These are phyloP conservation scores for Entomophthora muscae DNA, from an alignment of 371 early-diverging fungal species.

Conservation along the genomic window DNA sequence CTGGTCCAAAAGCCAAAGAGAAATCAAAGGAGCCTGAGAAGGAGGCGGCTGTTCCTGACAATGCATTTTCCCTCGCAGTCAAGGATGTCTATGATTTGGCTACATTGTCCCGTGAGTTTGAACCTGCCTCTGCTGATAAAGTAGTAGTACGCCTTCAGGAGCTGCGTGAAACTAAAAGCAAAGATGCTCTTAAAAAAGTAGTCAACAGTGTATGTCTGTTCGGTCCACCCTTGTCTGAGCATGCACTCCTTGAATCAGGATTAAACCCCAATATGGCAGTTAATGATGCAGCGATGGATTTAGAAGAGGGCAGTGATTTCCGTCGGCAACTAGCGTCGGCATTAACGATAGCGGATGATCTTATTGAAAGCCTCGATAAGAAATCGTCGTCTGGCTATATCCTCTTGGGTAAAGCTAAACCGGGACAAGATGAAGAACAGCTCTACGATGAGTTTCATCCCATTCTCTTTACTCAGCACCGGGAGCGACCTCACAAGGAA, in stretches of 20 bases:
- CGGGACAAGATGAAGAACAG: background rate
- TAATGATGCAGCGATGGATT: slow-evolving; percentile 18
- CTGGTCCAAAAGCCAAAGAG: background rate
- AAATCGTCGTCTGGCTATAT: slow-evolving; percentile 35
- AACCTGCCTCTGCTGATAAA: slow-evolving; percentile 31
- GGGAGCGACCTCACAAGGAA: slow-evolving; percentile 25
- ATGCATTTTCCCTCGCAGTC: slow-evolving; percentile 40
- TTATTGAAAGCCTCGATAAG: slow-evolving; percentile 27
- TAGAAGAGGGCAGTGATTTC: slow-evolving; percentile 15
- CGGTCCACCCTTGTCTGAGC: slow-evolving; percentile 80
- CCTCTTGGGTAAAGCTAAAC: slow-evolving; percentile 13
- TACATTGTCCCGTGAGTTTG: slow-evolving; percentile 31
- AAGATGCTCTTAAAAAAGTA: slow-evolving; percentile 53
- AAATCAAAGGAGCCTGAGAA: background rate
- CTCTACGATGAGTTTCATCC: slow-evolving; percentile 84
- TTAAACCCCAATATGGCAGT: slow-evolving; percentile 46
- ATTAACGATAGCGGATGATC: slow-evolving; percentile 32
- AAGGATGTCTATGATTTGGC: slow-evolving; percentile 53
- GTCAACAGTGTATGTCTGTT: slow-evolving; percentile 49
- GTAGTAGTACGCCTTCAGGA: background rate
- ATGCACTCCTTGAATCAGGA: slow-evolving; percentile 48
- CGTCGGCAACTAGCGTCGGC: slow-evolving; percentile 21
- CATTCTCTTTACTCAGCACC: slow-evolving; percentile 53
- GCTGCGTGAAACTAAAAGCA: slow-evolving; percentile 19
- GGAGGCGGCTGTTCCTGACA: background rate